Evolutionary conservation across 2,329 filamentous ascomycete genomes (phyloP).

Genomic region (Talaromyces sp.): DNA sequence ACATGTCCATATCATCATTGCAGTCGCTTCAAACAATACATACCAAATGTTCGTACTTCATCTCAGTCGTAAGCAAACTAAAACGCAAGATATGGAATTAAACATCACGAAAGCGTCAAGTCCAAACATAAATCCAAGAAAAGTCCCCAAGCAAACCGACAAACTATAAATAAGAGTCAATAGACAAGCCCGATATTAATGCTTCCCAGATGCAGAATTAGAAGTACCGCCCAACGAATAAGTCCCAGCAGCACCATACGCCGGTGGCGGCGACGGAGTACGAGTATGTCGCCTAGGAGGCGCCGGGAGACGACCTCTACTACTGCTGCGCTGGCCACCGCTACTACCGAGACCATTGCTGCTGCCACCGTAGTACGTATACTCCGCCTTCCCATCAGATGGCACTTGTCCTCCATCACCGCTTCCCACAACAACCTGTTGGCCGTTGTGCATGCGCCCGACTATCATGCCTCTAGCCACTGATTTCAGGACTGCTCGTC

Average conservation of each 20-base stretch:
- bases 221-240: constrained; percentile 33
- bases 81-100: background rate
- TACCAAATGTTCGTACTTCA: background rate
- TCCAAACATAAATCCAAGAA: background rate
- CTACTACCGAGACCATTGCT: constrained; percentile 7
- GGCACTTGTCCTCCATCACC: constrained; percentile 46
- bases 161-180: background rate
- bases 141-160: background rate
- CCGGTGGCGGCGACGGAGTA: constrained; percentile 41
- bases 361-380: constrained; percentile 16
- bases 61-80: background rate
- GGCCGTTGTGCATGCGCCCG: constrained; percentile 50
- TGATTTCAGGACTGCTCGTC: constrained; percentile 85
- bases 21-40: background rate
- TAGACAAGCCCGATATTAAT: constrained; percentile 21
- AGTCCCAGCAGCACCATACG: constrained; percentile 40
- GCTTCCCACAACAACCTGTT: constrained; percentile 49
- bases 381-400: constrained; percentile 9
- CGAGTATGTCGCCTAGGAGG: constrained; percentile 35
- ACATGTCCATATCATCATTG: background rate
- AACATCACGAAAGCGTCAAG: background rate
- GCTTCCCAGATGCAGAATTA: constrained; percentile 33
- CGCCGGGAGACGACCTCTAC: constrained; percentile 30
- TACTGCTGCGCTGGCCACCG: background rate
- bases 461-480: constrained; percentile 89